These are phyloP conservation scores for Dendrocalamus latiflorus DNA, from an alignment of 202 grass and related monocot genomes.

Conservation along the genomic window DNA sequence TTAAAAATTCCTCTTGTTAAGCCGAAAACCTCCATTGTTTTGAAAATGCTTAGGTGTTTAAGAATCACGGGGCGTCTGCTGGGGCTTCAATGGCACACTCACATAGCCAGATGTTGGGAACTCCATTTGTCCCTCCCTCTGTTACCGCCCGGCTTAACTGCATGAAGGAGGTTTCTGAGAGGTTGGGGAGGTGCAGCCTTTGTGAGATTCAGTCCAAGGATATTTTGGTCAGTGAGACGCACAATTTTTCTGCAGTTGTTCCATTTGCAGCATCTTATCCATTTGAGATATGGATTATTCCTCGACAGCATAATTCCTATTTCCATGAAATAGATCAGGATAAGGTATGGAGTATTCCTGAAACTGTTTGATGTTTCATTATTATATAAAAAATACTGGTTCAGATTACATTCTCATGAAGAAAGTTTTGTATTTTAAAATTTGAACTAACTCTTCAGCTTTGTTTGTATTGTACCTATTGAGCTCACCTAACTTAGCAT, in stretches of 20 bases:
- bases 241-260: constrained; percentile 64
- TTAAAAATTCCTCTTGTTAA: not conserved
- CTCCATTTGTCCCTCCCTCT: constrained; percentile 76
- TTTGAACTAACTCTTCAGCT: not conserved
- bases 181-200: constrained; percentile 59
- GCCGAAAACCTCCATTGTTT: not conserved
- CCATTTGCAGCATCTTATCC: constrained; percentile 91
- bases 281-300: constrained; percentile 94
- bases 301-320: constrained; percentile 54
- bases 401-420: not conserved
- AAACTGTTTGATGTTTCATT: not conserved
- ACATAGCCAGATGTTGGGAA: constrained; percentile 91
- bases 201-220: constrained; percentile 60
- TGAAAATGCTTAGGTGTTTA: constrained; percentile 62
- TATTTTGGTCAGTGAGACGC: constrained; percentile 53
- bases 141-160: constrained; percentile 59
- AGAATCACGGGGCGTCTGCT: constrained; percentile 87
- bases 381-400: not conserved
- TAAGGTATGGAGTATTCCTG: constrained; percentile 38
- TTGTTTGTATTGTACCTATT: not conserved
- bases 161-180: constrained; percentile 68
- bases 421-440: not conserved
- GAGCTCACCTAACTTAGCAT: not conserved
- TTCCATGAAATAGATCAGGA: constrained; percentile 82
- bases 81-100: constrained; percentile 95